Evolutionary conservation across 2,329 filamentous ascomycete genomes (phyloP).

Genomic region (Zymoseptoria brevis): DNA sequence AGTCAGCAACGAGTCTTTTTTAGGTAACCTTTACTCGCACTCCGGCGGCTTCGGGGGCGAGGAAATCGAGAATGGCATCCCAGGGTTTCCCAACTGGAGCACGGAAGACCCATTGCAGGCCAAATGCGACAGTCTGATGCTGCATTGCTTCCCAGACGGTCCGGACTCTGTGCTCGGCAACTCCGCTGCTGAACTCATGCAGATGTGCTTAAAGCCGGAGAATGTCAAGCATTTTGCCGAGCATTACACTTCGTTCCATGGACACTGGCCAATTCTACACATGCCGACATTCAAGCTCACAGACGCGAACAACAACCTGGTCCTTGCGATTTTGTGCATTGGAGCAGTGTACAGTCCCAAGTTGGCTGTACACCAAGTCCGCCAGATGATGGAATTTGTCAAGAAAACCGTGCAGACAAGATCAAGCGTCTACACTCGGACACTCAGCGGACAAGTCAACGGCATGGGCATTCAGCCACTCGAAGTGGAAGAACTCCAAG

Average conservation of each 20-base stretch:
- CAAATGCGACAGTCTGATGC: constrained; percentile 38
- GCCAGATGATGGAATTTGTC: constrained; percentile 59
- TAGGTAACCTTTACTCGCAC: constrained; percentile 42
- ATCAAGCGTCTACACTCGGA: constrained; percentile 43
- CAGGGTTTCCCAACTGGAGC: constrained; percentile 35
- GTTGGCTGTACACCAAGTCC: constrained; percentile 52
- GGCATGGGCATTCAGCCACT: constrained; percentile 32
- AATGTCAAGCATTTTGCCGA: constrained; percentile 65
- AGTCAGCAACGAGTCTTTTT: constrained; percentile 41
- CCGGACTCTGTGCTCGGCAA: constrained; percentile 47
- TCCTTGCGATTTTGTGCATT: constrained; percentile 63
- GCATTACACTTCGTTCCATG: constrained; percentile 64
- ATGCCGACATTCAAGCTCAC: constrained; percentile 62
- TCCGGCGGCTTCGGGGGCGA: constrained; percentile 36
- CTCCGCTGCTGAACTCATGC: constrained; percentile 38
- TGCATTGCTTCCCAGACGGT: constrained; percentile 50
- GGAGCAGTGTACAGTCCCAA: constrained; percentile 67
- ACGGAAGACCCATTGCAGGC: constrained; percentile 39
- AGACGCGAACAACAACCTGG: constrained; percentile 57
- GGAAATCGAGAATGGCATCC: constrained; percentile 27
- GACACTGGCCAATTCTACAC: constrained; percentile 66
- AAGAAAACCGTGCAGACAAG: constrained; percentile 52
- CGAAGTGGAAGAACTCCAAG: constrained; percentile 59
- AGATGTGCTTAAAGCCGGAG: constrained; percentile 54
- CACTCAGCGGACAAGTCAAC: constrained; percentile 32